Evolutionary conservation across 164 flowering plant genomes (phyloP), one percentile per base, ranked within the genome.

Genomic region (Nymphaea colorata): DNA sequence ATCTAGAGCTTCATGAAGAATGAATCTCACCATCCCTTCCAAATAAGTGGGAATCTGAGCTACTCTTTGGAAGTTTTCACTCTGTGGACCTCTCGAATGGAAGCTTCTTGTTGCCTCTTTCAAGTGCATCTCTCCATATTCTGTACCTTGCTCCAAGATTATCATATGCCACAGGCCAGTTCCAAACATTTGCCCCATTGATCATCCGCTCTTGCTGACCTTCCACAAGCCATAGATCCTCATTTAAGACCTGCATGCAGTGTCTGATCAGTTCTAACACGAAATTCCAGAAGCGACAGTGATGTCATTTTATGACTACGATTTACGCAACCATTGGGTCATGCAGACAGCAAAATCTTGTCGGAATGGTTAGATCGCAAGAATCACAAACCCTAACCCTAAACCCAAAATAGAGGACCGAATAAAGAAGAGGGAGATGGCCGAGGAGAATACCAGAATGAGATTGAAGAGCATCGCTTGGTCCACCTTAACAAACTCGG

Each of bases 171-270:
- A 94, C 98, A 14, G 97, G 98, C 79, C 67, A 76, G 68, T 91
- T 94, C 98, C 98, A 94, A 0, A 94, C 77, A 59, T 94, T 94
- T 62, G 81, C 98, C 0, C 98, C 96, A 51, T 82, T 88, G 62
- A 77, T 73, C 97, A 94, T 94, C 41, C 98, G 76, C 36, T 89
- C 96, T 68, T 94, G 98, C 74, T 94, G 98, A 11, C 97, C 98
- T 41, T 89, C 17, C 4, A 94, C 98, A 16, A 89, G 83, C 55
- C 97, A 69, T 63, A 94, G 81, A 78, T 94, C 97, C 81, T 91
- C 98, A 68, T 91, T 94, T 75, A 91, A 77, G 3, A 94, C 96
- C 98, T 94, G 85, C 36, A 25, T 25, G 36, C 36, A 25, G 36
- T 25, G 36, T 25, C 36, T 25, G 36, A 25, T 25, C 36, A 25